Conservation (phyloP, 2,329 filamentous ascomycete genomes). For the Talaromyces sp. region DNA sequence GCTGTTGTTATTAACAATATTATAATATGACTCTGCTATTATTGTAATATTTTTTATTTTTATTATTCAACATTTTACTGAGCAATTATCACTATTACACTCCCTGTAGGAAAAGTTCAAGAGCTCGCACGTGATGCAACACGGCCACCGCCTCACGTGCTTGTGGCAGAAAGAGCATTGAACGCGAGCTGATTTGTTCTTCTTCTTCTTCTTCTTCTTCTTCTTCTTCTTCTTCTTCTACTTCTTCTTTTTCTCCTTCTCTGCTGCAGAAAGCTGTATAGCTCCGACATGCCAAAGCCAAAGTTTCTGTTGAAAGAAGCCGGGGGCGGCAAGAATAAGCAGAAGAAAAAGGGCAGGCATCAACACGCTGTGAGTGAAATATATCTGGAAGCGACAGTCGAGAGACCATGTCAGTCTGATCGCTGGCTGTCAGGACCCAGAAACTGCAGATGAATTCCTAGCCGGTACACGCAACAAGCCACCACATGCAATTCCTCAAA, state of each 20-base stretch:
- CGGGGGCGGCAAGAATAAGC: conserved; percentile 37
- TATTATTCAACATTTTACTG: no score
- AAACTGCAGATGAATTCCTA: conserved; percentile 63
- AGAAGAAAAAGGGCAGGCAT: conserved; percentile 12
- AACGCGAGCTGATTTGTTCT: background rate
- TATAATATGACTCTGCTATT: no score
- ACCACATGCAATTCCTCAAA: background rate
- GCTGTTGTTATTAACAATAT: no score
- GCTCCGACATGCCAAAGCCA: conserved; percentile 32
- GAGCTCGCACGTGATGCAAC: background rate
- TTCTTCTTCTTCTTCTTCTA: background rate
- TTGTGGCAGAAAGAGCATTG: background rate
- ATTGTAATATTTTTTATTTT: no score
- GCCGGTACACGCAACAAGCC: conserved; percentile 39
- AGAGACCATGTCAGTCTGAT: background rate
- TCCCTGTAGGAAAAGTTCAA: background rate
- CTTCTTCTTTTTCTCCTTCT: background rate
- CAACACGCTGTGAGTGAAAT: conserved; percentile 31
- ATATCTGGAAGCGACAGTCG: conserved; percentile 7
- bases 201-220: background rate
- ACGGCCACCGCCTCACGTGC: background rate
- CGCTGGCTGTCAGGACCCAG: conserved; percentile 40
- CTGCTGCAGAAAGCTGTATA: background rate
- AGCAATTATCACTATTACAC: no score
- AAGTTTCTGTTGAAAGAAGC: conserved; percentile 38